A percentile compares a stretch with the other conserved stretches of the same genome.
Conservation (phyloP, 1,139 yeast species). For the Suhomyces terraborum region DNA sequence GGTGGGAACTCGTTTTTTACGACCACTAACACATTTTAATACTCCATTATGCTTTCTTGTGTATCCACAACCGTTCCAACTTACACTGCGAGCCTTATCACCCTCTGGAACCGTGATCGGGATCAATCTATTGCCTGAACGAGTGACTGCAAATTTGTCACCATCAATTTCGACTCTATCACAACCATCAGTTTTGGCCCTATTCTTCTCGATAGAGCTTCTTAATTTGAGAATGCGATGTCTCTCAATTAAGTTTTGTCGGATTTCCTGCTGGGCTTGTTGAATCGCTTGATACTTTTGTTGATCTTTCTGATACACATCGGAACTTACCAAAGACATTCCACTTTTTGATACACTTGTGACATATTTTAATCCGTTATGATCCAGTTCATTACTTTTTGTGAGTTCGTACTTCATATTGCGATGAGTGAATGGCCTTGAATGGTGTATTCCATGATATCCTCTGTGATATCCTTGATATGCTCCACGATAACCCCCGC, state of each 20-base stretch:
- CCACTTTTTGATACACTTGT: slow-evolving; percentile 33
- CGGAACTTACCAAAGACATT: slow-evolving; percentile 38
- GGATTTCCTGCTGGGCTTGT: slow-evolving; percentile 19
- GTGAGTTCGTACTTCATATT: slow-evolving; percentile 30
- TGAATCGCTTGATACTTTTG: slow-evolving; percentile 17
- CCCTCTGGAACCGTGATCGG: slow-evolving; percentile 27
- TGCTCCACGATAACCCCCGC: slow-evolving; percentile 11
- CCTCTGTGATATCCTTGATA: slow-evolving; percentile 1
- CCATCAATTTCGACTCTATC: slow-evolving; percentile 42
- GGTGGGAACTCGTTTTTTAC: slow-evolving; percentile 16
- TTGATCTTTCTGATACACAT: slow-evolving; percentile 36
- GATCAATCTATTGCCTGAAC: slow-evolving; percentile 35
- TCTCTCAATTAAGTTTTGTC: slow-evolving; percentile 22
- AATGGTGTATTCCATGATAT: not conserved
- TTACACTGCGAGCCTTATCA: slow-evolving; percentile 19
- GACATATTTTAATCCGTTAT: slow-evolving; percentile 20
- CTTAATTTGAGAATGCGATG: slow-evolving; percentile 15
- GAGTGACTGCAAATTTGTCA: slow-evolving; percentile 36
- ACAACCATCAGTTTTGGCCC: slow-evolving; percentile 33
- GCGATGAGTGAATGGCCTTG: slow-evolving; percentile 16
- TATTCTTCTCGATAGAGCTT: slow-evolving; percentile 21
- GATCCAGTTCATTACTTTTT: not conserved
- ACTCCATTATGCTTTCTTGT: slow-evolving; percentile 30
- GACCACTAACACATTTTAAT: slow-evolving; percentile 21
- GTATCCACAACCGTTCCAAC: slow-evolving; percentile 37